phyloP scores from a whole-genome alignment of 345 rosid genomes.

The Lagerstroemia speciosa region DNA sequence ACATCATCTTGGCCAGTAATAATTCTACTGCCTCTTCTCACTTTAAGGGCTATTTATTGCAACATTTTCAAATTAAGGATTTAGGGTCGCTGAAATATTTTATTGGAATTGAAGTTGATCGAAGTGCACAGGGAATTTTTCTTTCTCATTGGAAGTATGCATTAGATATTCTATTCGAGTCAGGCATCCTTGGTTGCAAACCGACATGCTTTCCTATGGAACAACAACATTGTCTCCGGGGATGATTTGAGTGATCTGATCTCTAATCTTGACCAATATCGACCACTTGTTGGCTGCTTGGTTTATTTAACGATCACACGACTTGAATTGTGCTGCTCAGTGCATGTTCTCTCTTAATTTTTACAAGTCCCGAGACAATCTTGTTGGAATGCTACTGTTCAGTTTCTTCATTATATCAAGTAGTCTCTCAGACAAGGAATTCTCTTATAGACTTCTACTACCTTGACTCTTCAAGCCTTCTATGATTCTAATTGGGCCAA shows the following conservation, averaged over 20 bases:
- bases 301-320: neutral
- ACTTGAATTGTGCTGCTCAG: neutral
- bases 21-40: neutral
- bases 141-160: neutral
- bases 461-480: neutral
- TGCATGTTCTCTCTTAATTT: neutral
- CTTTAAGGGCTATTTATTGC: neutral
- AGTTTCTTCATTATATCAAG: neutral
- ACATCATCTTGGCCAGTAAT: neutral
- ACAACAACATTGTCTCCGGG: neutral
- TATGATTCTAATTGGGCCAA: conserved; percentile 1
- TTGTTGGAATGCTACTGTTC: neutral
- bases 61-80: neutral
- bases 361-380: neutral
- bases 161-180: neutral
- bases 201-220: neutral
- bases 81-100: neutral
- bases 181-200: neutral
- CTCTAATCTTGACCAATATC: fast-evolving
- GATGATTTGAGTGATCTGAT: too few species aligned
- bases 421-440: neutral
- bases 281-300: neutral
- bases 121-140: neutral
- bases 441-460: neutral
- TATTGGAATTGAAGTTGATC: neutral